A percentile compares a stretch with the other conserved stretches of the same genome.
Evolutionary conservation across 2,329 filamentous ascomycete genomes (phyloP).

Genomic region (Aspergillus oerlinghausenensis): DNA sequence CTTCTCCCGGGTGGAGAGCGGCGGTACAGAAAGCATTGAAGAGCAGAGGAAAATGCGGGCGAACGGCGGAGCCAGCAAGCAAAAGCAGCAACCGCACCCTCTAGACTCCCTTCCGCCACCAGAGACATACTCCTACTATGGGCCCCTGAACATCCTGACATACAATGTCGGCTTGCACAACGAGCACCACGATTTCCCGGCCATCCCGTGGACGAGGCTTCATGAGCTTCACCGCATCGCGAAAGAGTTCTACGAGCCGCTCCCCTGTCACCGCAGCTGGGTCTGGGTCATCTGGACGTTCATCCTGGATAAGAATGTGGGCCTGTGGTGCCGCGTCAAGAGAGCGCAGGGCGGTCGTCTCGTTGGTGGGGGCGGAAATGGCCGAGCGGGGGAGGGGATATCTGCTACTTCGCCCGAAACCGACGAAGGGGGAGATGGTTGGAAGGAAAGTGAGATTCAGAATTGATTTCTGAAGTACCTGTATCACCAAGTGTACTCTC

Average conservation of each 20-base stretch:
- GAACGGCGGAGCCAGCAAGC: constrained; percentile 16
- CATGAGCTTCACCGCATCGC: constrained; percentile 74
- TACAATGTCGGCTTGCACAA: constrained; percentile 99
- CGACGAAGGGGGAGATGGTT: constrained; percentile 49
- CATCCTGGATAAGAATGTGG: constrained; percentile 82
- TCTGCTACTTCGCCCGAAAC: constrained; percentile 41
- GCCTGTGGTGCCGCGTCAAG: constrained; percentile 90
- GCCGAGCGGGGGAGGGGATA: constrained; percentile 43
- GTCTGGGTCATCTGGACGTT: constrained; percentile 92
- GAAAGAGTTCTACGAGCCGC: constrained; percentile 81
- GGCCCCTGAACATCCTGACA: constrained; percentile 81
- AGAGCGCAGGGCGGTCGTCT: constrained; percentile 69
- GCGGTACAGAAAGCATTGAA: constrained; percentile 48
- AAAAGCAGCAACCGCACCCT: constrained; percentile 43
- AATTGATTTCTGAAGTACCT: constrained; percentile 38
- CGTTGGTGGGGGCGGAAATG: constrained; percentile 44
- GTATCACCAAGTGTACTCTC: background rate
- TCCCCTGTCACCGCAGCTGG: constrained; percentile 89
- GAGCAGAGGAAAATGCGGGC: constrained; percentile 37
- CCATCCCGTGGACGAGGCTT: constrained; percentile 88
- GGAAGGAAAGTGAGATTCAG: constrained; percentile 67
- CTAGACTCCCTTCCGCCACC: constrained; percentile 65
- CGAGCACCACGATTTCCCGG: constrained; percentile 98
- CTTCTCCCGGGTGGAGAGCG: constrained; percentile 42
- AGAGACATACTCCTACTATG: constrained; percentile 97